Base-by-base conservation (phyloP, 768 basidiomycete genomes). In the Pholiota molesta region DNA sequence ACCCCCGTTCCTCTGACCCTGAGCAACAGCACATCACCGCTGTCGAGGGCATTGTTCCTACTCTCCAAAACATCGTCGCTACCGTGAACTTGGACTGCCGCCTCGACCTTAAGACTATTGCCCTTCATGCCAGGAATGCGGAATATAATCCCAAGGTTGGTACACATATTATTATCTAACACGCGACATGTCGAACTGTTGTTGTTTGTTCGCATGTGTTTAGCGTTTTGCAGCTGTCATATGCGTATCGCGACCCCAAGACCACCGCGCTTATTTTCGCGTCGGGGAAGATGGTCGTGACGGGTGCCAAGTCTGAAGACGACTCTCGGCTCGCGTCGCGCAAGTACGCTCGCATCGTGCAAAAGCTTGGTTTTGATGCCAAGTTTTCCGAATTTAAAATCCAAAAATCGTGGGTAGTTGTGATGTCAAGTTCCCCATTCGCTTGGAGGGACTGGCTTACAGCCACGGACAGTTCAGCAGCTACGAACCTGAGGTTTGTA, bases 241-340 rank as follows among this genome's bases (percentile, higher is more conserved):
- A 99, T 99, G 97, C 94, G 97, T 77, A 99, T 99, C 95, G 97
- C 68, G 97, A 99, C 70, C 97, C 97, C 55, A 99, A 99, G 84
- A 99, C 97, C 62, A 99, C 97, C 55, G 97, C 97, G 23, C 88
- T 99, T 68, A 99, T 99, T 77, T 99, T 99, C 77, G 97, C 97
- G 35, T 97, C 95, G 61, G 97, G 97, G 73, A 99, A 99, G 86
- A 99, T 99, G 94, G 97, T 99, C 75, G 97, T 99, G 61, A 99
- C 97, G 42, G 97, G 97, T 73, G 97, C 97, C 52, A 99, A 99
- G 84, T 95, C 93, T 33, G 97, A 99, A 77, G 97, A 99, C 75
- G 96, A 99, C 72, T 96, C 95, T 69, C 87, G 96, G 55, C 81
- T 99, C 64, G 97, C 97, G 55, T 97, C 95, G 69, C 90, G 97